phyloP scores from a whole-genome alignment of 768 basidiomycete genomes.

The Termitomyces sp. region DNA sequence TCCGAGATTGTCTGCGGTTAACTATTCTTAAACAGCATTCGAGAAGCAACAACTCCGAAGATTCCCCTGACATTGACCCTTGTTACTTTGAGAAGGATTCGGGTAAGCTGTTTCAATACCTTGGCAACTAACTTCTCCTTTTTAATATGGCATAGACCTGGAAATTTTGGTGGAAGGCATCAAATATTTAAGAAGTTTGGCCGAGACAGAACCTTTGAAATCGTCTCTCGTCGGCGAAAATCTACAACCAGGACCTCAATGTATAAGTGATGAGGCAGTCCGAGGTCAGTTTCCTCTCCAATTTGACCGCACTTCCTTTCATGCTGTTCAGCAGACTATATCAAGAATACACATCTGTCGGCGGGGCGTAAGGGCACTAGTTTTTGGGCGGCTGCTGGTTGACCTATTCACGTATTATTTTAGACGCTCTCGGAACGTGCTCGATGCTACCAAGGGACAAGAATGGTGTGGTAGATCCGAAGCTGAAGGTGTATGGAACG shows the following conservation, averaged over 20 bases:
- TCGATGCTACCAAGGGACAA: slow-evolving; percentile 53
- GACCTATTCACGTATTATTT: too few relatives aligned
- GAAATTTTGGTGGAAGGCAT: slow-evolving; percentile 17
- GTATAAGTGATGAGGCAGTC: slow-evolving; percentile 31
- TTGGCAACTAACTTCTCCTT: too few relatives aligned
- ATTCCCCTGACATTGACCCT: slow-evolving; percentile 36
- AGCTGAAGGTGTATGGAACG: slow-evolving; percentile 55
- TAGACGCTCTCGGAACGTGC: slow-evolving; percentile 45
- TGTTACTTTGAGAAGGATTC: slow-evolving; percentile 38
- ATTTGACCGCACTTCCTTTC: too few relatives aligned
- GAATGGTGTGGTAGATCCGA: slow-evolving; percentile 47
- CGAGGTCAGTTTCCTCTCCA: too few relatives aligned
- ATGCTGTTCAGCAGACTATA: slow-evolving; percentile 17
- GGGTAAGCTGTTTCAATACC: too few relatives aligned
- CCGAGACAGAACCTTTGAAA: slow-evolving; percentile 16
- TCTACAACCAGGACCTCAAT: slow-evolving; percentile 26
- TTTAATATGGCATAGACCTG: slow-evolving; percentile 2
- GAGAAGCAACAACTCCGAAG: slow-evolving; percentile 28
- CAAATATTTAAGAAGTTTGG: slow-evolving; percentile 17
- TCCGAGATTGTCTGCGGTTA: too few relatives aligned
- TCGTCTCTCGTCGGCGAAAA: slow-evolving; percentile 12
- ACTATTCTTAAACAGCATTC: slow-evolving; percentile 22
- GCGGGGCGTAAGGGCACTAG: too few relatives aligned
- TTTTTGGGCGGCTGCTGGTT: too few relatives aligned
- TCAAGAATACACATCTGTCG: slow-evolving; percentile 4